These are phyloP conservation scores for Aspergillus taichungensis DNA, from an alignment of 495 filamentous ascomycete species.

Conservation along the genomic window DNA sequence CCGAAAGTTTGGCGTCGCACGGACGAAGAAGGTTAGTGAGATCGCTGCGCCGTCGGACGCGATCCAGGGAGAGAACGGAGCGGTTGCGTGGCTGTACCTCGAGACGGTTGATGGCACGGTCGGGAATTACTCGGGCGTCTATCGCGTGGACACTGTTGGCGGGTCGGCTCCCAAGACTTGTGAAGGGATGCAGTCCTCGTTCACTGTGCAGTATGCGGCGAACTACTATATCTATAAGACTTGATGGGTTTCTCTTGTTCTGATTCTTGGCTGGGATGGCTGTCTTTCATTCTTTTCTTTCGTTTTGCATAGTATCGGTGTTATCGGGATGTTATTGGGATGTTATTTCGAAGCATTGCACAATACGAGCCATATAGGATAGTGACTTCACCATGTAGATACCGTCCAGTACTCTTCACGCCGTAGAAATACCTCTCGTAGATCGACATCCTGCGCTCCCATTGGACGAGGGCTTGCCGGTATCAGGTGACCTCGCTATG, in stretches of 20 bases:
- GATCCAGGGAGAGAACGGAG: conserved; percentile 46
- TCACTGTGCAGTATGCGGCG: conserved; percentile 73
- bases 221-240: conserved; percentile 57
- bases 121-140: conserved; percentile 61
- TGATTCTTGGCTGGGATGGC: conserved; percentile 5
- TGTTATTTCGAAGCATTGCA: background rate
- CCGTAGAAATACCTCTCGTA: no score
- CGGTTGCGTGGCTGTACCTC: conserved; percentile 52
- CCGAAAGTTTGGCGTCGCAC: conserved; percentile 50
- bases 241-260: conserved; percentile 17
- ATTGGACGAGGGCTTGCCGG: conserved; percentile 18
- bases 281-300: background rate
- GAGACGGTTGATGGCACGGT: conserved; percentile 44
- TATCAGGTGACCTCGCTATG: conserved; percentile 29
- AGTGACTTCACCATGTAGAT: background rate
- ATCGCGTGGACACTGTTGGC: conserved; percentile 78
- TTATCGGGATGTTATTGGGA: background rate
- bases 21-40: conserved; percentile 48
- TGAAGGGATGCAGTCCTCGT: conserved; percentile 47
- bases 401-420: no score
- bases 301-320: background rate
- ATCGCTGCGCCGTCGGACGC: conserved; percentile 52
- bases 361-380: background rate
- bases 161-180: conserved; percentile 73
- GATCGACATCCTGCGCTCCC: background rate